Evolutionary conservation across 2,329 filamentous ascomycete genomes (phyloP).

Genomic region (Pestalotiopsis sp.): DNA sequence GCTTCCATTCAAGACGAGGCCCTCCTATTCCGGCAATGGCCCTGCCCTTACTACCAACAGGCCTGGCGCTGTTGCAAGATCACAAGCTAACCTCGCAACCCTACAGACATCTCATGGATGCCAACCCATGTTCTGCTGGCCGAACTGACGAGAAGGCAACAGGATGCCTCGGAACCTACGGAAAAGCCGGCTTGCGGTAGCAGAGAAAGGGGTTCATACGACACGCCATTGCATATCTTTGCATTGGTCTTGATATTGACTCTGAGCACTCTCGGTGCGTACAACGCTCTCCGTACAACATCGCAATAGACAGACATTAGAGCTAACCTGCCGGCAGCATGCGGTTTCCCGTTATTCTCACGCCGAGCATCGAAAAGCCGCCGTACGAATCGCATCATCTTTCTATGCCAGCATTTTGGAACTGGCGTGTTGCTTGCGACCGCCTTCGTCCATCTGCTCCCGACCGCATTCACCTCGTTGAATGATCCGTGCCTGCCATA

Average conservation of each 20-base stretch:
- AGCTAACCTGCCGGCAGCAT: constrained; percentile 44
- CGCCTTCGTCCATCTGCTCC: constrained; percentile 78
- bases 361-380: constrained; percentile 59
- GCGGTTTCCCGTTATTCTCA: constrained; percentile 68
- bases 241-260: constrained; percentile 68
- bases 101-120: constrained; percentile 44
- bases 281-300: not conserved
- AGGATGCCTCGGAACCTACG: constrained; percentile 34
- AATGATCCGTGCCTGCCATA: constrained; percentile 73
- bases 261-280: constrained; percentile 60
- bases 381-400: constrained; percentile 62
- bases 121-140: constrained; percentile 54
- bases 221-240: constrained; percentile 68
- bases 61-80: not conserved
- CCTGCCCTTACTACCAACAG: not conserved
- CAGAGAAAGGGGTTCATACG: constrained; percentile 58
- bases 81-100: not conserved
- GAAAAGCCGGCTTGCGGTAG: constrained; percentile 56
- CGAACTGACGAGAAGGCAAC: constrained; percentile 51
- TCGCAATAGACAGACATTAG: not conserved
- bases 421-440: constrained; percentile 87
- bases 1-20: not conserved
- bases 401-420: constrained; percentile 74
- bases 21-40: not conserved
- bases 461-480: constrained; percentile 67